Base-by-base conservation (phyloP, 495 filamentous ascomycete species). In the Aspergillus mulundensis region DNA sequence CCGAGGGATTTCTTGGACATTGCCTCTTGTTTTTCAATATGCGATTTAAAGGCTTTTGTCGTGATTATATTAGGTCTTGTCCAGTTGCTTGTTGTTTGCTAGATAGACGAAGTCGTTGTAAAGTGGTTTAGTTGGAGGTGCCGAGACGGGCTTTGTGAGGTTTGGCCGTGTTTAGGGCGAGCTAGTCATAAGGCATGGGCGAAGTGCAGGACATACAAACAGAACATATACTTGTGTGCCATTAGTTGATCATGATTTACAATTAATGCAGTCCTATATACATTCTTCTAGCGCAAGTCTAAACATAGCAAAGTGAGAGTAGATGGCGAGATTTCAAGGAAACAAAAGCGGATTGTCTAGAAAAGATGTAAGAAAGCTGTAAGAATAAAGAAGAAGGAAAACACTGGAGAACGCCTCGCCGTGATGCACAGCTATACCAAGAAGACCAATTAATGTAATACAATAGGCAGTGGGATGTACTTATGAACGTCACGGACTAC, bases 1-100 rank as follows among this genome's bases (percentile, higher is more conserved):
- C 64, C 64, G 42, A 67, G 47, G 40, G 57, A 38, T 38, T 67
- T 67, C 38, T 56, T 51, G 10, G 60, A 30, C 60, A 59, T 61
- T 38, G 14, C 24, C 47, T 18, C 19, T 30, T 42, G 10, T 20
- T 19, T 11, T 41, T 49, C 3, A 40, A 10, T 40, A 16, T 18
- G 14, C 11, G 32, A 6, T 8, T 28, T 28, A n/a, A 3, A 7
- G 40, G 40, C 16, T 42, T 7, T 18, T 42, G 34, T 36, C 5
- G 20, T 14, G 19, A 23, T 44, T 44, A 14, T 2, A 19, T 15
- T 44, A 10, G 41, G 2, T 18, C 16, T 36, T 36, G 32, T 2
- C 2, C 6, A 36, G 2, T 36, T 15, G 8, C 25, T 28, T 7
- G 32, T 2, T 36, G 32, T 14, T 28, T 36, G 32, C 3, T 43